Evolutionary conservation across 371 early-diverging fungal genomes (phyloP), one percentile per base, ranked within the genome.

Genomic region (Mucor piriformis): DNA sequence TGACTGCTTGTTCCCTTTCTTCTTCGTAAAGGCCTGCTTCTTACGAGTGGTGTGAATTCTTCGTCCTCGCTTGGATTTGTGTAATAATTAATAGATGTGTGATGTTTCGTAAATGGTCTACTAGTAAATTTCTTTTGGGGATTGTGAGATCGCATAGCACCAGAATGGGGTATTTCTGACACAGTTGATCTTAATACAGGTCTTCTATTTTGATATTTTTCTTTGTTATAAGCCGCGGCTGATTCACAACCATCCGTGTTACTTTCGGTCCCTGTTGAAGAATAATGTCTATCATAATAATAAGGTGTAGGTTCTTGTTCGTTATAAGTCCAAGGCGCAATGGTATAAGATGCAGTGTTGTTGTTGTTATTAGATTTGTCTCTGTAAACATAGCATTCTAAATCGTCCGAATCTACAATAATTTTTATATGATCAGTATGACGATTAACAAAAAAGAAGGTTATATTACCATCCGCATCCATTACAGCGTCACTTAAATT

Each of bases 401-500:
- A 54, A 50, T 77, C 77, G 53, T 73, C 77, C 15, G 77, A 73
- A 52, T 73, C 74, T 77, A 21, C 15, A 20, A 43, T 1, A 24
- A 16, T 20, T 11, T 34, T n/a, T 33, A 34, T 18, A 35, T 32
- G n/a, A 27, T 32, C 34, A 7, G 15, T 32, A 4, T 16, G 10
- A 10, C 3, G 3, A 8, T 25, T 15, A 7, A 3, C 7, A 38
- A 38, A 13, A 38, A 15, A 38, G 25, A 47, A n/a, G n/a, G n/a
- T n/a, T n/a, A 18, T 8, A 18, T 33, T 69, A 72, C 77, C 74
- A 56, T 77, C 68, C 18, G 74, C 78, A 66, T 77, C 74, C 50
- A 77, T 54, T 3, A 77, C 78, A 16, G 78, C 78, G 58, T 72
- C 74, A 48, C 78, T 77, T 40, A 77, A 32, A 32, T 77, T 77